phyloP scores from a whole-genome alignment of 108 stramenopile species.

The Cyclotella kingstonii region DNA sequence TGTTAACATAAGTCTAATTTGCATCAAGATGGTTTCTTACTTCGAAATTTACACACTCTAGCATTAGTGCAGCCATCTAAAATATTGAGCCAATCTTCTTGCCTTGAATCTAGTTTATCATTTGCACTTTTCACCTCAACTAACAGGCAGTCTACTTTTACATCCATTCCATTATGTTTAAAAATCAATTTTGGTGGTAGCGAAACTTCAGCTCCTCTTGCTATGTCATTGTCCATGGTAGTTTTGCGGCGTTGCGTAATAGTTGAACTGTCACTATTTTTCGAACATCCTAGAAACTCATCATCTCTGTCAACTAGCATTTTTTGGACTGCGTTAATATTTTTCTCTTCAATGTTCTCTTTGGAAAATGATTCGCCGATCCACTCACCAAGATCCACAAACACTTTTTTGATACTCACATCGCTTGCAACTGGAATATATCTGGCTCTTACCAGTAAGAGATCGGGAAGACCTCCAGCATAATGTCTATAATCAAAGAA shows the following conservation, averaged over 20 bases:
- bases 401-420: constrained; percentile 5
- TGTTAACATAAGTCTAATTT: too few relatives aligned
- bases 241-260: constrained; percentile 19
- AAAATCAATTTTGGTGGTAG: constrained; percentile 49
- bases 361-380: constrained; percentile 69
- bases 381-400: constrained; percentile 79
- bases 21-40: constrained; percentile 9
- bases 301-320: constrained; percentile 69
- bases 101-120: constrained; percentile 75
- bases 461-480: constrained; percentile 79
- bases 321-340: neutral
- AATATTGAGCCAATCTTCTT: constrained; percentile 87
- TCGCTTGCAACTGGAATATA: constrained; percentile 27
- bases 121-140: constrained; percentile 83
- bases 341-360: constrained; percentile 25
- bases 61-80: constrained; percentile 56
- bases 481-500: constrained; percentile 84
- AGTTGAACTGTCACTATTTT: constrained; percentile 57
- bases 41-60: constrained; percentile 80
- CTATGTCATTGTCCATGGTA: constrained; percentile 2
- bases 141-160: constrained; percentile 69
- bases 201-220: constrained; percentile 1
- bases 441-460: constrained; percentile 46
- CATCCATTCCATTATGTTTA: constrained; percentile 31
- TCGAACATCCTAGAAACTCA: constrained; percentile 75